Conservation (phyloP, 2,329 filamentous ascomycete genomes). For the Aspergillus carbonarius region DNA sequence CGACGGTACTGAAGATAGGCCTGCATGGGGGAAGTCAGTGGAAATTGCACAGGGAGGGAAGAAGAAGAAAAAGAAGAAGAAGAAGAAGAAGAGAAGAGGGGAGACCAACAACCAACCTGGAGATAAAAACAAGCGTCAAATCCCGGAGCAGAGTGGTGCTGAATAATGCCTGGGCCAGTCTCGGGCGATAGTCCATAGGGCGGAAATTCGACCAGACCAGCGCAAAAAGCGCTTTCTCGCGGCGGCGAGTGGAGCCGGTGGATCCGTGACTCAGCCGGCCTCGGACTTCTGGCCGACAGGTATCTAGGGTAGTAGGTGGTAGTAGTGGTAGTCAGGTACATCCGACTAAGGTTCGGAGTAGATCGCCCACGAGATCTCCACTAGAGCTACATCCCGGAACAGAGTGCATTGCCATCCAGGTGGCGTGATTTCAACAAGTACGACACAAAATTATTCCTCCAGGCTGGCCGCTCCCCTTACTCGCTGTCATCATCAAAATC, state of each 20-base stretch:
- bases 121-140: not conserved
- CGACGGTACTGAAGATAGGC: constrained; percentile 26
- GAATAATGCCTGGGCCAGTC: not conserved
- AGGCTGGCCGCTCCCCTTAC: constrained; percentile 11
- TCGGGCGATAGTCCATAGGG: not conserved
- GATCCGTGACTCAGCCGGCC: not conserved
- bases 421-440: too few species aligned
- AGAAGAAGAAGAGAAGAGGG: not conserved
- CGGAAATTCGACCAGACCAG: not conserved
- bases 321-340: too few species aligned
- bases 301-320: too few species aligned
- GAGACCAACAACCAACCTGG: not conserved
- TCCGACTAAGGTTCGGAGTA: too few species aligned
- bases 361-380: too few species aligned
- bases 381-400: not conserved
- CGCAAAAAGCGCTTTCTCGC: not conserved
- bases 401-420: not conserved
- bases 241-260: not conserved
- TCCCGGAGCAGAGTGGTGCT: not conserved
- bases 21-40: constrained; percentile 18
- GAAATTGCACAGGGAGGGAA: not conserved
- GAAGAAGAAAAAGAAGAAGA: not conserved
- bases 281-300: not conserved
- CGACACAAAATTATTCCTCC: not conserved
- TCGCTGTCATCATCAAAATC: constrained; percentile 42